These are phyloP conservation scores for Maudiozyma bulderi DNA, from an alignment of 805 yeast species.

Conservation along the genomic window DNA sequence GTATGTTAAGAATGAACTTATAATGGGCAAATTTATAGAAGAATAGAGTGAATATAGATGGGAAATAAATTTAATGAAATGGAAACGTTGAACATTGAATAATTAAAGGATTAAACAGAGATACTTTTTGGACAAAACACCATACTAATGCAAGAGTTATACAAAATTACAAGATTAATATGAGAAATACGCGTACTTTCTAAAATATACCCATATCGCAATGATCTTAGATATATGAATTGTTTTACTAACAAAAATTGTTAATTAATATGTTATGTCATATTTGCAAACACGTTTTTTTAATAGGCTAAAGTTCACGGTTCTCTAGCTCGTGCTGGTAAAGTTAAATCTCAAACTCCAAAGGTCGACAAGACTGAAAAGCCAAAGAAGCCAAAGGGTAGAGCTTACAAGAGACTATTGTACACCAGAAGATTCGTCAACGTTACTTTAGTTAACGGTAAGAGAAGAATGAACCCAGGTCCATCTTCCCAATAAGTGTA, in stretches of 20 bases:
- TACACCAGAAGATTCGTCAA: conserved; percentile 99
- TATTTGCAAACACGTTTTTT: neutral
- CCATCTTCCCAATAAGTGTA: conserved; percentile 28
- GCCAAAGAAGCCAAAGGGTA: conserved; percentile 97
- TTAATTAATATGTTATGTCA: conserved; percentile 2
- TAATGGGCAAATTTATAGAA: neutral
- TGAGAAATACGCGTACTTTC: no score
- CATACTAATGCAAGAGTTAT: no score
- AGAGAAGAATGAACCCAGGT: conserved; percentile 89
- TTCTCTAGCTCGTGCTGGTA: conserved; percentile 99
- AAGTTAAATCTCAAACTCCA: conserved; percentile 99
- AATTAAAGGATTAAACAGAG: no score
- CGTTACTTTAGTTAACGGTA: conserved; percentile 96
- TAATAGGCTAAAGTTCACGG: conserved; percentile 99
- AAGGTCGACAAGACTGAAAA: conserved; percentile 96
- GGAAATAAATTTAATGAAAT: no score
- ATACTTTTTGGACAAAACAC: no score
- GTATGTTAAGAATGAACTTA: neutral
- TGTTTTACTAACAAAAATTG: conserved; percentile 2
- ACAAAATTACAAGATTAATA: no score
- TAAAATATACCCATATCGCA: neutral
- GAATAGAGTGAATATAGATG: neutral
- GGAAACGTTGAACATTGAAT: no score
- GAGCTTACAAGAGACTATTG: conserved; percentile 97
- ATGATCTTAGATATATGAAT: conserved; percentile 17